Percentiles rank a stretch among this genome's conserved stretches.
Conservation (phyloP, 441 rosid species). For the Erodium trifolium region DNA sequence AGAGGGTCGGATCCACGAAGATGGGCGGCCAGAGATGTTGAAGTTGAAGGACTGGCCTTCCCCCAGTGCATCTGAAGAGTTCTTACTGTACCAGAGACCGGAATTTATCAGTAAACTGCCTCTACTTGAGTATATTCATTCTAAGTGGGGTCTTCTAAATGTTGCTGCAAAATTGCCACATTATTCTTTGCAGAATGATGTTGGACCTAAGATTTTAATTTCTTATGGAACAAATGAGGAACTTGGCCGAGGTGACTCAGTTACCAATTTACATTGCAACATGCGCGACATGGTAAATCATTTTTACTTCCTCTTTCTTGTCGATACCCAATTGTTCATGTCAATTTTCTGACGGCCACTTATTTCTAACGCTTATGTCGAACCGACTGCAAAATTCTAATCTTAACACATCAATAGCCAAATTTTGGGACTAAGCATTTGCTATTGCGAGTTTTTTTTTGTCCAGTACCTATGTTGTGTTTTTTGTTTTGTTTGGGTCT, state of each 20-base stretch:
- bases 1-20: conserved; percentile 42
- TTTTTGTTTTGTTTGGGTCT: not conserved
- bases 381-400: not conserved
- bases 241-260: conserved; percentile 48
- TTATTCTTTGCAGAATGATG: conserved; percentile 88
- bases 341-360: not conserved
- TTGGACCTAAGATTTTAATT: conserved; percentile 75
- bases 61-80: conserved; percentile 84
- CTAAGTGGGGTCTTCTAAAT: conserved; percentile 86
- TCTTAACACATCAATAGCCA: not conserved
- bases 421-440: not conserved
- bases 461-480: not conserved
- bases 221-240: conserved; percentile 67
- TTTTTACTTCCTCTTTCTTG: not conserved
- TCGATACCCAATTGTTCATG: not conserved
- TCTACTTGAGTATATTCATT: conserved; percentile 82
- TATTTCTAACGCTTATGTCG: not conserved
- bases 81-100: conserved; percentile 71
- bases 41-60: conserved; percentile 96
- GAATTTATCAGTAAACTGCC: conserved; percentile 84
- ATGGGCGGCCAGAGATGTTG: conserved; percentile 48
- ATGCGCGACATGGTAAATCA: conserved; percentile 78
- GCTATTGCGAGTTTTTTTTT: not conserved
- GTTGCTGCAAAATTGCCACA: conserved; percentile 95
- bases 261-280: conserved; percentile 61